Evolutionary conservation across 2,329 filamentous ascomycete species (phyloP), one percentile per base, ranked within the genome.

Genomic region (Lojkania enalia): DNA sequence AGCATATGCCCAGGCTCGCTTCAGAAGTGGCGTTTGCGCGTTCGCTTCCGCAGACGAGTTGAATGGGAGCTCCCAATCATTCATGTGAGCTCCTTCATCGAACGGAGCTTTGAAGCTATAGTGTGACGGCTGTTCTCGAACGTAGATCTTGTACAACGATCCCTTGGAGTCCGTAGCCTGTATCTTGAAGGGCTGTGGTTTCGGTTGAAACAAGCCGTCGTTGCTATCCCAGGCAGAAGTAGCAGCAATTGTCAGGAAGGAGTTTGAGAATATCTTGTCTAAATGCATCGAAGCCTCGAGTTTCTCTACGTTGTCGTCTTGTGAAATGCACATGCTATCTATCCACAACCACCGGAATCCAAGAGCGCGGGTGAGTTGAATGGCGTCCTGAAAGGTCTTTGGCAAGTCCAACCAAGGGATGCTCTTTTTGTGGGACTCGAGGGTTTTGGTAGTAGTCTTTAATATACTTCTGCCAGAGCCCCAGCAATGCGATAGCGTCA

Each of bases 331-430:
- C 9, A 69, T 43, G 3, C 59, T 51, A 43, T 71, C 69, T 25
- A 70, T 64, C 60, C 66, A 71, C 0, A 71, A 49, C 49, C 61
- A 70, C 4, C 61, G 60, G 31, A 70, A 56, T 3, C 65, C 65
- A n/a, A 70, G 53, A 20, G 62, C 57, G 23, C 62, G 54, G 2
- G 68, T 67, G n/a, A 69, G 52, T 5, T 60, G 42, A 5, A 70
- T 46, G 5, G 66, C 66, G 38, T 71, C 63, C 48, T 69, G 67
- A 25, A 69, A 63, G 3, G 63, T 60, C 38, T 49, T 61, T 12
- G 68, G 66, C 18, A 67, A 41, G 2, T 48, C 44, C 11, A 57
- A 47, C 62, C 61, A 67, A 12, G 57, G 42, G 21, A 67, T 63
- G 31, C 48, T 53, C 42, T 64, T 59, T 29, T 61, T 58, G 49